These are phyloP conservation scores for Russula foetens DNA, from an alignment of 768 basidiomycete genomes.

Conservation along the genomic window DNA sequence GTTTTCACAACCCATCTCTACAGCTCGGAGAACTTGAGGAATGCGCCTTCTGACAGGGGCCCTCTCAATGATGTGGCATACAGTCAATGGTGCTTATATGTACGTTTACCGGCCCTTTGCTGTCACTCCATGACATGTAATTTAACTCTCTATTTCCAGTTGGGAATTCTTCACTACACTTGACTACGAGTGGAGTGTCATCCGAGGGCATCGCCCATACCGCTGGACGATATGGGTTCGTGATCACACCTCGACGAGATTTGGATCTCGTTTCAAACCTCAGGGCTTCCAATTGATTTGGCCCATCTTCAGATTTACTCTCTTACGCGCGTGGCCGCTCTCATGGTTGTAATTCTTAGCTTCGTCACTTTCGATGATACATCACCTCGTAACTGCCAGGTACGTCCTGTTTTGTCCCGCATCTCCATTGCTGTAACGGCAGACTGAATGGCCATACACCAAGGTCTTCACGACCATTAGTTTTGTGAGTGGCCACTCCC, in stretches of 20 bases:
- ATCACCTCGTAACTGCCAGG: constrained; percentile 8
- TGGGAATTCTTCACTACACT: background rate
- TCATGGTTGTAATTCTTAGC: background rate
- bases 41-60: no score
- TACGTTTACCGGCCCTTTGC: background rate
- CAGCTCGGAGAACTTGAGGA: no score
- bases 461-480: no score
- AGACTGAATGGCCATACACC: no score
- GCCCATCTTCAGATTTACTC: constrained; percentile 1
- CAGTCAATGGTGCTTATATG: background rate
- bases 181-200: background rate
- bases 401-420: background rate
- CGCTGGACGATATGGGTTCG: constrained; percentile 10
- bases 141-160: background rate
- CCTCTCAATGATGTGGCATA: no score
- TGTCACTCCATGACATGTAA: no score
- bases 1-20: no score
- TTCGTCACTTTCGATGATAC: background rate
- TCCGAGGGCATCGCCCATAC: background rate
- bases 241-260: background rate
- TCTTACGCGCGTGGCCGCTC: background rate
- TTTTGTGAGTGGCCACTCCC: no score
- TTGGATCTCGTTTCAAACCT: background rate
- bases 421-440: no score
- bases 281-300: no score